Evolutionary conservation across 1,284 basidiomycete genomes (phyloP), one percentile per base, ranked within the genome.

Genomic region (Pascua sp.): DNA sequence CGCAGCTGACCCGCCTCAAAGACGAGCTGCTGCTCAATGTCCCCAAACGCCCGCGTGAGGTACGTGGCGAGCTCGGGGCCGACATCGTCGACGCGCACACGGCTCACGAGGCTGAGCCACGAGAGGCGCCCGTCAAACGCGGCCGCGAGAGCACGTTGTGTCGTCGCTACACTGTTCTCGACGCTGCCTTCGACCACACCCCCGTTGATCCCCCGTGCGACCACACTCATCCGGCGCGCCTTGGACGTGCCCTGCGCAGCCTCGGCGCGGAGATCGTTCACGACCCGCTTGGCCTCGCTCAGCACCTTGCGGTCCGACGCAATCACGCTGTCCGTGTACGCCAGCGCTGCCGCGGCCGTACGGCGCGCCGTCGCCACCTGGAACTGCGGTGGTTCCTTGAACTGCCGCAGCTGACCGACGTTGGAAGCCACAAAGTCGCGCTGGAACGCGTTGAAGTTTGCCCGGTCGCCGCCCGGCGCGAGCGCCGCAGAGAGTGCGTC

Each of bases 21-120:
- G 16, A 87, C 80, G 40, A 91, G 80, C 88, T 90, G 81, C 60
- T 81, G 79, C 68, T 90, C 86, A 11, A 91, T 78, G 5, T 83
- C 83, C 57, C 85, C 87, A 84, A 88, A 90, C 2, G 79, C 72
- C 43, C 76, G 76, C 43, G 82, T 78, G 10, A 89, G 72, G 42
- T 84, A 82, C 12, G 78, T 65, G 1, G 76, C 78, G 10, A 92
- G 73, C 37, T 85, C 80, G 40, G 78, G 73, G 10, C 81, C 84
- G 16, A 90, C 81, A 59, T 90, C 89, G 68, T 92, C 90, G 1
- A 88, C 83, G 9, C 82, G 77, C 80, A 65, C 57, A 11, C 66
- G 64, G 5, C 82, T 83, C 8, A 87, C 66, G 67, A 87, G 81
- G 59, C 80, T 83, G 81, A 86, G 86, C 84, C 86, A 89, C 10